Evolutionary conservation across 208 protist species (phyloP).

Genomic region (Herpetomonas samuelpessoai): DNA sequence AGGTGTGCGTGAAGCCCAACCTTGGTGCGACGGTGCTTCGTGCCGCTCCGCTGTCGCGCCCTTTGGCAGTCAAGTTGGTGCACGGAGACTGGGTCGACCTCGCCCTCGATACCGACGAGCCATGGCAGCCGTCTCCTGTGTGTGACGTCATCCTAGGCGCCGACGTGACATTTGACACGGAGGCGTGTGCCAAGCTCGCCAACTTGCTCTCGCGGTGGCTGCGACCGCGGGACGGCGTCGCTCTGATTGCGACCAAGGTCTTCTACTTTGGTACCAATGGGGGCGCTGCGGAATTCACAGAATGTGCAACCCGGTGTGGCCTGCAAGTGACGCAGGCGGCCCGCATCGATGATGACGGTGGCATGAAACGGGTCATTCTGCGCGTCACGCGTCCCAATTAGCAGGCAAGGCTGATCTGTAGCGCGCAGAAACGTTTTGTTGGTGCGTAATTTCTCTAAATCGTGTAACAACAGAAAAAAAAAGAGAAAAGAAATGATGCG

Average conservation of each 20-base stretch:
- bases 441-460: too few species aligned
- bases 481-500: too few species aligned
- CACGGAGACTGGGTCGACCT: constrained; percentile 74
- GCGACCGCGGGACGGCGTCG: constrained; percentile 30
- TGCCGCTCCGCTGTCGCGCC: constrained; percentile 6
- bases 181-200: constrained; percentile 72
- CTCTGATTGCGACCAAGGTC: constrained; percentile 80
- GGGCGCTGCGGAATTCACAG: constrained; percentile 56
- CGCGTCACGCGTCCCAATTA: too few species aligned
- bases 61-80: constrained; percentile 49
- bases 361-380: constrained; percentile 69
- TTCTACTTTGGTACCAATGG: constrained; percentile 91
- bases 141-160: constrained; percentile 71
- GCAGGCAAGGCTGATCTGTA: too few species aligned
- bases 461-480: too few species aligned
- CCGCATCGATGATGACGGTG: constrained; percentile 43
- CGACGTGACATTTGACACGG: constrained; percentile 86
- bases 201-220: constrained; percentile 63
- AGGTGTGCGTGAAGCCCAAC: constrained; percentile 74
- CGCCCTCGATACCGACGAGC: constrained; percentile 36
- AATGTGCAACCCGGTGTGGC: constrained; percentile 21
- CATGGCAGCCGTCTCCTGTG: background rate
- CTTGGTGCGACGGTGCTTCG: constrained; percentile 44
- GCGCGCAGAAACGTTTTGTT: too few species aligned
- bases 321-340: constrained; percentile 36